Percentiles rank a stretch among this genome's conserved stretches.
Conservation (phyloP, 2,329 filamentous ascomycete genomes). For the Neofusicoccum kwambonambiense region DNA sequence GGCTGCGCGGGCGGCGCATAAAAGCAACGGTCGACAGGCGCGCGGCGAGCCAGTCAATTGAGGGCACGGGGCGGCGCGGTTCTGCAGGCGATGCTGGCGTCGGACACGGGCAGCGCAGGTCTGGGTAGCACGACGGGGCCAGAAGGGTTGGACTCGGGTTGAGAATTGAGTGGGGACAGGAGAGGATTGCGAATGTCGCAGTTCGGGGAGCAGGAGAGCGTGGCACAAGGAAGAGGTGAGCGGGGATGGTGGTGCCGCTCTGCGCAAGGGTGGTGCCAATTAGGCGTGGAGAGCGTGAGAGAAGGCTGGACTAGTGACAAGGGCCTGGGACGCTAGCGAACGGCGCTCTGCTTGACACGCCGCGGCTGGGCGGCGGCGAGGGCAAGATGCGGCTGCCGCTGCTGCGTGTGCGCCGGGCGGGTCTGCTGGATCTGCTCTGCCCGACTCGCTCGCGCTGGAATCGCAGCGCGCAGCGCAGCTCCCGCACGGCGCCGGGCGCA, state of each 20-base stretch:
- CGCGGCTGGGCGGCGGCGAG: neutral
- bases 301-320: slow-evolving; percentile 3
- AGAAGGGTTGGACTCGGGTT: neutral
- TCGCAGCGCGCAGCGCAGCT: neutral
- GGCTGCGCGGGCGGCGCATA: slow-evolving; percentile 8
- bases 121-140: slow-evolving; percentile 2
- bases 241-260: neutral
- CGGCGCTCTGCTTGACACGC: neutral
- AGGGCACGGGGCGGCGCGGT: neutral
- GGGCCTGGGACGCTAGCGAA: slow-evolving; percentile 7
- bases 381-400: neutral
- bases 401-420: neutral
- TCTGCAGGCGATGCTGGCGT: neutral
- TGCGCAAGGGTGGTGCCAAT: slow-evolving; percentile 8
- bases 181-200: neutral
- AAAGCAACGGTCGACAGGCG: slow-evolving; percentile 7
- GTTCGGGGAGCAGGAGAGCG: neutral
- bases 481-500: neutral
- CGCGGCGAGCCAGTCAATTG: neutral
- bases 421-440: neutral
- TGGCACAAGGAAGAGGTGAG: neutral
- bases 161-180: neutral
- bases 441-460: neutral
- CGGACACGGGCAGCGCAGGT: neutral
- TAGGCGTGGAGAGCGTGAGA: neutral